Evolutionary conservation across 192 early-diverging fungal species (phyloP).

Genomic region (Coemansia sp.): DNA sequence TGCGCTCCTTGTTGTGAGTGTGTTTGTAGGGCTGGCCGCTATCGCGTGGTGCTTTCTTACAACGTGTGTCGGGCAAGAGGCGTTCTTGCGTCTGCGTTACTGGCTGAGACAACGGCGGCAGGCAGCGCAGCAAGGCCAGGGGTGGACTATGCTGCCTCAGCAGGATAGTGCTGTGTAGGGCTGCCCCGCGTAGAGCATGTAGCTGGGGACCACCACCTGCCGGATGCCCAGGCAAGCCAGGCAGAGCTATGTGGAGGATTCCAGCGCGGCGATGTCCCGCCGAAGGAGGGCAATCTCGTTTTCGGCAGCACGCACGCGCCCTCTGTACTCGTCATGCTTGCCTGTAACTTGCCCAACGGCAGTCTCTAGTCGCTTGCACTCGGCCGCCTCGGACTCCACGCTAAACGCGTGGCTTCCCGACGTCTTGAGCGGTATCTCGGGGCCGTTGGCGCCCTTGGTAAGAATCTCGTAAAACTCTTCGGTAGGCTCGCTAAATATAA

Average conservation of each 20-base stretch:
- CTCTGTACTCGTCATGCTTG: slow-evolving; percentile 57
- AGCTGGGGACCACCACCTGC: too few species aligned
- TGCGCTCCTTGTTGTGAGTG: slow-evolving; percentile 33
- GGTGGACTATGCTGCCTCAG: slow-evolving; percentile 25
- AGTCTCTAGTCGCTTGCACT: slow-evolving; percentile 61
- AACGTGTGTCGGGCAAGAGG: slow-evolving; percentile 45
- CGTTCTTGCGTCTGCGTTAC: slow-evolving; percentile 30
- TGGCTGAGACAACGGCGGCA: slow-evolving; percentile 29
- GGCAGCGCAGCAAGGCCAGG: slow-evolving; percentile 7
- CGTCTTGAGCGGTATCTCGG: slow-evolving; percentile 54
- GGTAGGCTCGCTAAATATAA: slow-evolving; percentile 81
- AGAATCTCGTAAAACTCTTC: slow-evolving; percentile 69
- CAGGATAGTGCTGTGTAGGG: neutral
- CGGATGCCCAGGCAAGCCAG: neutral
- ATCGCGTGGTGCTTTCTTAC: slow-evolving; percentile 54
- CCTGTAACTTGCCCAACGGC: slow-evolving; percentile 59
- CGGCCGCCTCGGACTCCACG: slow-evolving; percentile 67
- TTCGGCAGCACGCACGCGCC: slow-evolving; percentile 41
- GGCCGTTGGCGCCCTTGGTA: slow-evolving; percentile 50
- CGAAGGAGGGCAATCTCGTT: slow-evolving; percentile 52
- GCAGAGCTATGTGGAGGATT: slow-evolving; percentile 16
- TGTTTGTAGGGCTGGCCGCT: slow-evolving; percentile 39
- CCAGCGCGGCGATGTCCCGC: slow-evolving; percentile 49
- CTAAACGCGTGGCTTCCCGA: slow-evolving; percentile 44
- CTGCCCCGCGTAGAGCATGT: too few species aligned